phyloP scores from a whole-genome alignment of 768 basidiomycete species.

The Astraeus odoratus region DNA sequence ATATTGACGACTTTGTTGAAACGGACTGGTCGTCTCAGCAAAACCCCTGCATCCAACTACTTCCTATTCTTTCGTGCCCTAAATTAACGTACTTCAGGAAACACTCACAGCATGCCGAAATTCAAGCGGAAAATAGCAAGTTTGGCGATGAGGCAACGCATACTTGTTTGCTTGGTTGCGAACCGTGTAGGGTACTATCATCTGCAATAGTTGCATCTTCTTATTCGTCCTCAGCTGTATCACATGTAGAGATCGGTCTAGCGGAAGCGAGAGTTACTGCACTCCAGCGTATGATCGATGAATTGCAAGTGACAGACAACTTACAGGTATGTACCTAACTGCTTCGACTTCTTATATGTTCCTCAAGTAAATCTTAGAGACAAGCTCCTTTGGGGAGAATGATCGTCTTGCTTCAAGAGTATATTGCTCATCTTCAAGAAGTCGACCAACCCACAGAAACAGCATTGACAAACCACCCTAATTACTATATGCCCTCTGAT shows the following conservation, averaged over 20 bases:
- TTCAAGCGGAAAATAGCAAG: slow-evolving; percentile 50
- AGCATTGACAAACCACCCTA: slow-evolving; percentile 31
- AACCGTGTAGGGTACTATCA: slow-evolving; percentile 46
- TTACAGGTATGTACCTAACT: slow-evolving; percentile 11
- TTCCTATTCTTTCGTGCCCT: slow-evolving; percentile 73
- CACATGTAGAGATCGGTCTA: slow-evolving; percentile 57
- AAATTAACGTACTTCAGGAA: slow-evolving; percentile 77
- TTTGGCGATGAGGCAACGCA: slow-evolving; percentile 87
- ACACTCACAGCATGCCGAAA: slow-evolving; percentile 36
- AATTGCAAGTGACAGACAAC: slow-evolving; percentile 3
- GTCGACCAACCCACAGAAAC: slow-evolving; percentile 33
- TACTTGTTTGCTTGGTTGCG: slow-evolving; percentile 67
- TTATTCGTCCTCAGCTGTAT: slow-evolving; percentile 40
- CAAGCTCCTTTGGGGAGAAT: slow-evolving; percentile 35
- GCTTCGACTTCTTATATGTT: not conserved
- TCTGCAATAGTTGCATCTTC: not conserved
- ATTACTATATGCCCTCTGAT: slow-evolving; percentile 63
- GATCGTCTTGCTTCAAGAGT: slow-evolving; percentile 54
- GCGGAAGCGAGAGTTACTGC: slow-evolving; percentile 48
- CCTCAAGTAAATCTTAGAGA: slow-evolving; percentile 15
- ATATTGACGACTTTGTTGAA: slow-evolving; percentile 79
- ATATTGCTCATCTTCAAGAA: slow-evolving; percentile 47
- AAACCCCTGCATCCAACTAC: slow-evolving; percentile 56
- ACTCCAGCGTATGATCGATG: slow-evolving; percentile 27
- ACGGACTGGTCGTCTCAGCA: slow-evolving; percentile 53